phyloP scores from a whole-genome alignment of 345 rosid species.

The Kernera saxatilis region DNA sequence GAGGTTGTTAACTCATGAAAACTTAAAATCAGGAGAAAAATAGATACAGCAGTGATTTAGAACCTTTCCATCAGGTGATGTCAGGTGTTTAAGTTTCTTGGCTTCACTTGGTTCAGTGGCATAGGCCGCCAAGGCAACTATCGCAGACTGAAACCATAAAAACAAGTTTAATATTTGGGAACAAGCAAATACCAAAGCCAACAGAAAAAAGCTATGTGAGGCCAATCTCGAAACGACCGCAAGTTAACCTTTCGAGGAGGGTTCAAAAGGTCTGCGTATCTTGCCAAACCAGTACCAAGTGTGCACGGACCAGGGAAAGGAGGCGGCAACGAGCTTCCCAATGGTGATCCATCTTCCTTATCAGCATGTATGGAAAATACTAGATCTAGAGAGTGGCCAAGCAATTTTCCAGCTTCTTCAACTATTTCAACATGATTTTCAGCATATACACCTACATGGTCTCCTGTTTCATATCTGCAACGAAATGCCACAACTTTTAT shows the following conservation, averaged over 20 bases:
- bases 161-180: background rate
- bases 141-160: constrained; percentile 53
- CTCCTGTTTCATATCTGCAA: constrained; percentile 91
- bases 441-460: constrained; percentile 80
- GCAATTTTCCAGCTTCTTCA: constrained; percentile 64
- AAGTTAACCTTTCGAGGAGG: constrained; percentile 74
- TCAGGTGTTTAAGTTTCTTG: constrained; percentile 47
- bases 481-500: background rate
- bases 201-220: background rate
- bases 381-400: constrained; percentile 63
- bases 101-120: constrained; percentile 83
- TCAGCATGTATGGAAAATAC: constrained; percentile 71
- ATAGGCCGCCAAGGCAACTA: constrained; percentile 87
- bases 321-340: constrained; percentile 68
- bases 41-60: background rate
- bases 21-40: background rate
- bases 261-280: constrained; percentile 66
- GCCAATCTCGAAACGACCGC: constrained; percentile 1
- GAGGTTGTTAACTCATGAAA: background rate
- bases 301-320: constrained; percentile 84
- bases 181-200: constrained; percentile 4
- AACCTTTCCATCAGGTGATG: constrained; percentile 75
- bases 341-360: constrained; percentile 69
- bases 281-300: constrained; percentile 57
- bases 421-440: constrained; percentile 71